Base-by-base conservation (phyloP, 2,329 filamentous ascomycete species). In the Fusarium staphyleae region DNA sequence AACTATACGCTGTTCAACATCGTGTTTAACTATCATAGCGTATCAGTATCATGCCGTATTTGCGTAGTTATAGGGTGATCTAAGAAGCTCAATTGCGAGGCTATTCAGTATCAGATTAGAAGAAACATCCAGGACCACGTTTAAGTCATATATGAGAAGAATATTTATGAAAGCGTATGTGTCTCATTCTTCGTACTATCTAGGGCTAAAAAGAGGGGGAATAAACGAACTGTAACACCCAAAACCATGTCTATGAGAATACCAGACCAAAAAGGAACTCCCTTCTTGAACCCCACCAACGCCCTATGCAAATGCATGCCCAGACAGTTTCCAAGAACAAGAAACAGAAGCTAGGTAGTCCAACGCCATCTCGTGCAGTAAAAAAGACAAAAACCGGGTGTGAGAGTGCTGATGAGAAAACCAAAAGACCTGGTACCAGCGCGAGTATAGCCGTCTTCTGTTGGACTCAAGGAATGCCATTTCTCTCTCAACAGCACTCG, bases 291-390 rank as follows among this genome's bases (percentile, higher is more conserved):
- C 62, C 62, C 64, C 64, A 32, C 56, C 55, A 67, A 67, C 65
- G 64, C 65, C 65, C 55, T 51, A 63, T 62, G 55, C 55, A 55
- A 63, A 66, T 66, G 59, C 63, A 66, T 60, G 35, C 52, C 63
- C 57, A 52, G 35, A 62, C 55, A 63, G 51, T 51, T 30, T 26
- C 58, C 52, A 45, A 61, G 49, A 58, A 62, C n/a, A 50, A 62
- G 52, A 65, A 60, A 60, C 47, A 54, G 52, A 56, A 53, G 40
- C 48, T 46, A 44, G 28, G 44, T 34, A 14, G 10, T 45, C 32
- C 30, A 36, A 57, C 52, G 39, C 57, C 52, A 33, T 57, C 49
- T 28, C 34, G 29, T 61, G 48, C 42, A 49, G 44, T 36, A n/a
- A 30, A 36, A 42, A 29, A 45, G 45, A 24, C 47, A 48, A 47